These are phyloP conservation scores for Eimeria necatrix DNA, from an alignment of 169 alveolate genomes.

Conservation along the genomic window DNA sequence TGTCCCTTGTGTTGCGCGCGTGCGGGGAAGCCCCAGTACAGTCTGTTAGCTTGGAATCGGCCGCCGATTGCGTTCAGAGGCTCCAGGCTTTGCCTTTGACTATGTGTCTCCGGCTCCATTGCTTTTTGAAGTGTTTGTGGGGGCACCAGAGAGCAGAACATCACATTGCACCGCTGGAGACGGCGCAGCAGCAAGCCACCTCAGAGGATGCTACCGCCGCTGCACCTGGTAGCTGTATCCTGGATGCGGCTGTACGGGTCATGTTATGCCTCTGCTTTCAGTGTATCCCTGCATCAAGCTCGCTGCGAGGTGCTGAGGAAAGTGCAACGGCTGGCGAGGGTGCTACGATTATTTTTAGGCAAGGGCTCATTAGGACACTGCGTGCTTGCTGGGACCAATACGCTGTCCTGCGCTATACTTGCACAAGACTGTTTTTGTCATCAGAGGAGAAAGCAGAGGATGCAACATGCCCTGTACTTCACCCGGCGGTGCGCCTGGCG, in stretches of 20 bases:
- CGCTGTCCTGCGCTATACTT: not conserved
- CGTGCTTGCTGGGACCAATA: conserved; percentile 45
- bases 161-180: not conserved
- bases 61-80: conserved; percentile 22
- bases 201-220: not conserved
- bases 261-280: conserved; percentile 54
- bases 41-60: not conserved
- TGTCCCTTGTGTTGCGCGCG: conserved; percentile 25
- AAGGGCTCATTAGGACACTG: conserved; percentile 8
- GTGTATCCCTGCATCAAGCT: not conserved
- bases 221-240: not conserved
- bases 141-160: not conserved
- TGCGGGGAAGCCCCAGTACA: conserved; percentile 42
- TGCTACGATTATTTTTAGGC: not conserved
- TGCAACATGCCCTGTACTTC: not conserved
- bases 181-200: not conserved
- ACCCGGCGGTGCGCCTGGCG: conserved; percentile 73
- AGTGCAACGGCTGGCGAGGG: not conserved
- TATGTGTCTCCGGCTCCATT: not conserved
- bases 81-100: conserved; percentile 4
- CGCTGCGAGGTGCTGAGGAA: not conserved
- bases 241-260: conserved; percentile 31
- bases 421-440: conserved; percentile 12
- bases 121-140: conserved; percentile 11
- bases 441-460: not conserved